Percentiles rank a stretch among this genome's conserved stretches.
These are phyloP conservation scores for Fusarium buharicum DNA, from an alignment of 2,329 filamentous ascomycete genomes.

Conservation along the genomic window DNA sequence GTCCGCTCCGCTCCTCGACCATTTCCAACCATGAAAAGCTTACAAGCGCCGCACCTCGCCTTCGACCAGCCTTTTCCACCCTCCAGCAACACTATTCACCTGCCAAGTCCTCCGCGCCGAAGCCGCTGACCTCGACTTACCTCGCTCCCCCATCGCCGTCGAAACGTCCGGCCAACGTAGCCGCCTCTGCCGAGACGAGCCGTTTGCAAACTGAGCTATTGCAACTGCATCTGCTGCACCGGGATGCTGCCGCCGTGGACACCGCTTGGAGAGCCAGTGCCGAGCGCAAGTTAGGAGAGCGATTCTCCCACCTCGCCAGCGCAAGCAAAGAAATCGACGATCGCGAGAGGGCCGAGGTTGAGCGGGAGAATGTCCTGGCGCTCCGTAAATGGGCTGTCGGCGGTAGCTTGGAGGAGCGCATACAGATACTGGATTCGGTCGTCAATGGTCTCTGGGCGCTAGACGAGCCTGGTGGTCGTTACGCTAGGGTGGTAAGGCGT, in stretches of 20 bases:
- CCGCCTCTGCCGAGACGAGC: constrained; percentile 66
- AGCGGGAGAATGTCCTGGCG: constrained; percentile 62
- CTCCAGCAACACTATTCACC: constrained; percentile 76
- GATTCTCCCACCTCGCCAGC: constrained; percentile 55
- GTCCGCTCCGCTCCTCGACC: constrained; percentile 28
- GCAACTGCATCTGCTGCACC: constrained; percentile 72
- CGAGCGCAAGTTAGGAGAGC: constrained; percentile 56
- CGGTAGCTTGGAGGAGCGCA: constrained; percentile 62
- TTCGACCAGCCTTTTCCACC: constrained; percentile 68
- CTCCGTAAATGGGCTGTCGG: constrained; percentile 61
- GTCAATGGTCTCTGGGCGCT: constrained; percentile 68
- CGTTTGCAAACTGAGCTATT: constrained; percentile 72
- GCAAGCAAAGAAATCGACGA: constrained; percentile 51
- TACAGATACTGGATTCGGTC: constrained; percentile 67
- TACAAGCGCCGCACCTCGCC: constrained; percentile 45
- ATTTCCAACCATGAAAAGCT: constrained; percentile 34
- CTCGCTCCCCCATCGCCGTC: constrained; percentile 70
- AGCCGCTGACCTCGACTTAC: constrained; percentile 67
- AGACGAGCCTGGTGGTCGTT: constrained; percentile 65
- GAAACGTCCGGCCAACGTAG: constrained; percentile 69
- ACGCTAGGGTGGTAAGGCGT: constrained; percentile 62
- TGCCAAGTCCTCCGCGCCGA: constrained; percentile 68
- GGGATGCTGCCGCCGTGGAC: constrained; percentile 58
- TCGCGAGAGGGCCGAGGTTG: constrained; percentile 57
- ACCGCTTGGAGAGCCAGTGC: constrained; percentile 68